phyloP scores from a whole-genome alignment of 352 stramenopile genomes.

The Sclerospora graminicola region DNA sequence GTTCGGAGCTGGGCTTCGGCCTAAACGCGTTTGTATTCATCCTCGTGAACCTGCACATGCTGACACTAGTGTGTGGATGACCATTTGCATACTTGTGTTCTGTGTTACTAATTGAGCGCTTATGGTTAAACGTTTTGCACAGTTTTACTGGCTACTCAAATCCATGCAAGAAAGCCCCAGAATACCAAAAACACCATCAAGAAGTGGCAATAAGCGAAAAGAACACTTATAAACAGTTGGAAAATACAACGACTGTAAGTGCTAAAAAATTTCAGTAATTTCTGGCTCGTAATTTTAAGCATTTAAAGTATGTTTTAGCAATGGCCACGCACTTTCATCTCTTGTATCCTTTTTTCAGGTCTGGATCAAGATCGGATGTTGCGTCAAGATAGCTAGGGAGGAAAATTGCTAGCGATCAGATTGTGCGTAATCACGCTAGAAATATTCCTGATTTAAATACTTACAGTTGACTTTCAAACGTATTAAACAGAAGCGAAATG shows the following conservation, averaged over 20 bases:
- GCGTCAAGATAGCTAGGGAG: constrained; percentile 45
- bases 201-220: constrained; percentile 43
- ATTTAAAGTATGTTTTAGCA: no score
- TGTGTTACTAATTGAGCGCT: neutral
- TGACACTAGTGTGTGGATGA: constrained; percentile 38
- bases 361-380: constrained; percentile 60
- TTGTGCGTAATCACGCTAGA: neutral
- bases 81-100: neutral
- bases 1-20: constrained; percentile 33
- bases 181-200: constrained; percentile 28
- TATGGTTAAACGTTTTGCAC: neutral
- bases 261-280: no score
- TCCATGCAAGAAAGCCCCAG: constrained; percentile 50
- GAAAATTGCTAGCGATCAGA: neutral
- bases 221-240: no score
- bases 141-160: constrained; percentile 55
- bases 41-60: constrained; percentile 61
- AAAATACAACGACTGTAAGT: no score
- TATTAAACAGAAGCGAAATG: constrained; percentile 58
- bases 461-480: constrained; percentile 71
- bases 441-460: constrained; percentile 1
- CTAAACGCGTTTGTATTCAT: constrained; percentile 58
- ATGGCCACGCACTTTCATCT: no score
- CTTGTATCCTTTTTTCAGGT: constrained; percentile 77
- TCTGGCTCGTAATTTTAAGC: no score